Evolutionary conservation across 495 filamentous ascomycete species (phyloP), one percentile per base, ranked within the genome.

Genomic region (Penicillium turbatum): DNA sequence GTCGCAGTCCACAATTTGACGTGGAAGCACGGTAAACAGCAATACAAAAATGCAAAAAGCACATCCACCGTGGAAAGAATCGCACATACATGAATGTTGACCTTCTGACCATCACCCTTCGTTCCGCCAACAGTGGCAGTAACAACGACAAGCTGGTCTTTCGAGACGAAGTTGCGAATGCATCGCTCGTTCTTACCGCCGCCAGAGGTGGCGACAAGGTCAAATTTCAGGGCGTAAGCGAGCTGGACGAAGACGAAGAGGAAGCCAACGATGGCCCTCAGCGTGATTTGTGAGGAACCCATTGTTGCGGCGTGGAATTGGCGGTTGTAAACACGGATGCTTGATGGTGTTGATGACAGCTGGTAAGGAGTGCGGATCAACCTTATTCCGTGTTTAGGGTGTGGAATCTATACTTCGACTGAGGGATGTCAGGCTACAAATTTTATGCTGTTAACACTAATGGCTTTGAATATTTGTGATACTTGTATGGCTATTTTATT

Each of bases 71-170:
- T 6, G 19, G 26, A 12, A 29, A 39, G 44, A 9, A 44, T 39
- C 11, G 17, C 46, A 74, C 91, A 56, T 81, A 97, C 93, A 72
- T 96, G 88, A 82, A 97, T 96, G 66, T 97, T 96, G 43, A 98
- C 83, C 59, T 80, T 71, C 82, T 95, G 91, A 10, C 93, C 93
- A 77, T 97, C 93, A 38, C 95, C 93, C 72, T 86, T 90, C 30
- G 78, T 71, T 12, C 93, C 93, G 66, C 84, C 79, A 12, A 95
- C 82, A 48, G 85, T 96, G 48, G 92, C 88, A 32, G 93, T 97
- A n/a, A 98, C 93, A 6, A 97, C 92, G n/a, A 98, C 93, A 54
- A 98, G 77, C 49, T 92, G 95, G 68, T 96, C 91, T 71, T 85
- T 89, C 45, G 84, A 77, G 51, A 97, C 92, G 68, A 97, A 97